Conservation (phyloP, 257 asterid genomes). For the Schizonepeta tenuifolia region DNA sequence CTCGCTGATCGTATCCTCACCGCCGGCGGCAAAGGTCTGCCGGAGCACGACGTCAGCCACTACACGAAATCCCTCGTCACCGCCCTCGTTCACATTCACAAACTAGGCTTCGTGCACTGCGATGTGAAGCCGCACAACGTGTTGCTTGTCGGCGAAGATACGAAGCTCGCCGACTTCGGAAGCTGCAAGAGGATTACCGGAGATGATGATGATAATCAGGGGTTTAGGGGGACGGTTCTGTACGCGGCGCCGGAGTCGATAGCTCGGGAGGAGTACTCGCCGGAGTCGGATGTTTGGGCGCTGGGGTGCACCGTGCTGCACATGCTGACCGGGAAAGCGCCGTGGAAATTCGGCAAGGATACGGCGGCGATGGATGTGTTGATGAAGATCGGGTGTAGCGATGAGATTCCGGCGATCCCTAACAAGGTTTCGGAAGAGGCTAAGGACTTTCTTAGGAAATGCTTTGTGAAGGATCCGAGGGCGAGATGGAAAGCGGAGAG, state of each 20-base stretch:
- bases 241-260: conserved; percentile 40
- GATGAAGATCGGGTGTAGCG: conserved; percentile 22
- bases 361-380: conserved; percentile 15
- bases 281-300: conserved; percentile 38
- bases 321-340: conserved; percentile 30
- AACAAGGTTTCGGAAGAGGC: conserved; percentile 32
- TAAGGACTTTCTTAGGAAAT: conserved; percentile 17
- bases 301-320: conserved; percentile 31
- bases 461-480: conserved; percentile 30
- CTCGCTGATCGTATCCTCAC: conserved; percentile 22
- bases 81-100: conserved; percentile 34
- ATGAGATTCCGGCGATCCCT: conserved; percentile 25
- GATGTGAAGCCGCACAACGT: conserved; percentile 37
- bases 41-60: conserved; percentile 28
- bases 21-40: conserved; percentile 14
- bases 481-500: conserved; percentile 22
- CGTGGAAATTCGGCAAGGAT: conserved; percentile 7
- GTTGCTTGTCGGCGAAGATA: conserved; percentile 11
- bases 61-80: conserved; percentile 24
- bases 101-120: conserved; percentile 35
- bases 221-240: conserved; percentile 33
- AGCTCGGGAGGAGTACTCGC: neutral
- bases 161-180: conserved; percentile 35
- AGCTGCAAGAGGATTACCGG: neutral
- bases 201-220: neutral